Conservation (phyloP, 345 rosid species). For the Noccaea caerulescens region DNA sequence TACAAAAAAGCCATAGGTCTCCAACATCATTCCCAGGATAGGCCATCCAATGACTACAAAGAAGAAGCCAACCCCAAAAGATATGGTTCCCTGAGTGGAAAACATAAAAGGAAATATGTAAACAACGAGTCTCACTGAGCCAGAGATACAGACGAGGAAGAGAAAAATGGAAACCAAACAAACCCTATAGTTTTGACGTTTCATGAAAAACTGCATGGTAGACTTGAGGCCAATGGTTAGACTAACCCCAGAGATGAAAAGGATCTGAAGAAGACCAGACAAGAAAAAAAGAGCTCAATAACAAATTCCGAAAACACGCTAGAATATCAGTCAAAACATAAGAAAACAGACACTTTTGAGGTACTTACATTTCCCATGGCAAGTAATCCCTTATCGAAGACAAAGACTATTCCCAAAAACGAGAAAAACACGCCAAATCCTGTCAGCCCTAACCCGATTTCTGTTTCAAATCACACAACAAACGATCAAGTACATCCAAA, state of each 20-base stretch:
- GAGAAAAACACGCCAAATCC: conserved; percentile 95
- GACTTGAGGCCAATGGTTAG: conserved; percentile 93
- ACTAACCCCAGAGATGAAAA: conserved; percentile 91
- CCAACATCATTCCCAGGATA: conserved; percentile 89
- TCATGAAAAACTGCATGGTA: conserved; percentile 93
- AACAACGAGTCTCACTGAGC: neutral
- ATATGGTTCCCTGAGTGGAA: conserved; percentile 80
- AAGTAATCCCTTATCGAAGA: conserved; percentile 93
- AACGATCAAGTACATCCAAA: neutral
- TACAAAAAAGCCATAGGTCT: conserved; percentile 83
- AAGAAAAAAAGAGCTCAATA: conserved; percentile 18
- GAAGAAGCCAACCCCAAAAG: conserved; percentile 91
- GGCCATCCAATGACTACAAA: conserved; percentile 95
- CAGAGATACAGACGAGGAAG: conserved; percentile 18
- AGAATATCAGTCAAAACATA: neutral
- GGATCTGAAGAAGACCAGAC: conserved; percentile 58
- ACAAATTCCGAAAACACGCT: neutral
- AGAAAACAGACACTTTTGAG: neutral
- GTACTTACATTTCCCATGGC: conserved; percentile 97
- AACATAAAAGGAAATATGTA: conserved; percentile 5
- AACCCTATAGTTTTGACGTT: conserved; percentile 94
- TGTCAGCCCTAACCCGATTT: conserved; percentile 94
- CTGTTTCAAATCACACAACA: conserved; percentile 44
- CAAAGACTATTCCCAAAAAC: conserved; percentile 82
- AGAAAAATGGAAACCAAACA: conserved; percentile 18